Conservation (phyloP, 306 rosid species). For the Pyrus betulifolia region DNA sequence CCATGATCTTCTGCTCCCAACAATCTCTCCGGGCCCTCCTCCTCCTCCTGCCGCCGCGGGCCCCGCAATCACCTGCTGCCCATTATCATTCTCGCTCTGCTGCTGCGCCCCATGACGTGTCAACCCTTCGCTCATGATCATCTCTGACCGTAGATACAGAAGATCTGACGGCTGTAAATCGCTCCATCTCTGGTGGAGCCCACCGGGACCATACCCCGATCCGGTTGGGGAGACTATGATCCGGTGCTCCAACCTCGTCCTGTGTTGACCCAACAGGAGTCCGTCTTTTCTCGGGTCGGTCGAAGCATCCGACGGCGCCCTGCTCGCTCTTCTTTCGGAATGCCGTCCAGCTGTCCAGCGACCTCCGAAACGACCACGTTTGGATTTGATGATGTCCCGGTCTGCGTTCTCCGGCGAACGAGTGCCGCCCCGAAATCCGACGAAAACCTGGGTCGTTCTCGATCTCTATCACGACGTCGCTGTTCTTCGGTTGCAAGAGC, state of each 20-base stretch:
- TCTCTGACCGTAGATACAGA: constrained; percentile 64
- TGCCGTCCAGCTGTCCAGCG: constrained; percentile 46
- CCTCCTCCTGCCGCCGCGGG: background rate
- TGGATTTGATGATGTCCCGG: background rate
- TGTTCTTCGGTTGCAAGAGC: background rate
- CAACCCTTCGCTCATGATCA: constrained; percentile 43
- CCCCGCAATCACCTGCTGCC: constrained; percentile 19
- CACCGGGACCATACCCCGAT: background rate
- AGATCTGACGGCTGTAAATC: constrained; percentile 65
- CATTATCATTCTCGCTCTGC: constrained; percentile 46
- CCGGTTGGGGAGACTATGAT: constrained; percentile 50
- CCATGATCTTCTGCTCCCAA: constrained; percentile 14
- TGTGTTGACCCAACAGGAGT: constrained; percentile 27
- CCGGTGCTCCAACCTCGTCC: constrained; percentile 53
- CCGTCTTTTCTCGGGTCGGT: constrained; percentile 67
- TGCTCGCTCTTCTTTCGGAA: constrained; percentile 14
- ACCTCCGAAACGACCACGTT: constrained; percentile 50
- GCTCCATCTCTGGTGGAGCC: constrained; percentile 64
- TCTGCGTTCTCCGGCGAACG: constrained; percentile 55
- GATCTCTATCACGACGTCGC: constrained; percentile 13
- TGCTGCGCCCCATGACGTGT: constrained; percentile 1
- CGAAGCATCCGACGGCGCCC: constrained; percentile 30
- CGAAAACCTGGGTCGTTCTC: constrained; percentile 21
- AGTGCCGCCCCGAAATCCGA: constrained; percentile 54
- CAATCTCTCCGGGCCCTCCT: background rate